Percentiles rank a stretch among this genome's conserved stretches.
Conservation (phyloP, 805 yeast species). For the Ogataea parapolymorpha region DNA sequence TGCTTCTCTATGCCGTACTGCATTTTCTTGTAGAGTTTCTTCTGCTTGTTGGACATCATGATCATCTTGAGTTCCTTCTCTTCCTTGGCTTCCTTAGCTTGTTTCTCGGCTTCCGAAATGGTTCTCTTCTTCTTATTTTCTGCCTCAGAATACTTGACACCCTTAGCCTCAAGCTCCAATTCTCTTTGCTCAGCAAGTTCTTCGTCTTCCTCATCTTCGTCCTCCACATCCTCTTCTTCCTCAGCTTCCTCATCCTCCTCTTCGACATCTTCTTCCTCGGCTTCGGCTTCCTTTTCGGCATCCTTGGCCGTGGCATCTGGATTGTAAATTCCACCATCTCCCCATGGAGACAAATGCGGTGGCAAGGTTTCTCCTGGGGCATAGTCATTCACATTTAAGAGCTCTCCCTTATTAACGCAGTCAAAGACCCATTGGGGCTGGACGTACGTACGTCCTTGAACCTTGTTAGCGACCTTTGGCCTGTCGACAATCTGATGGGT, state of each 20-base stretch:
- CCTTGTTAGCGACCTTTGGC: conserved; percentile 72
- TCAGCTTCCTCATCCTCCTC: conserved; percentile 51
- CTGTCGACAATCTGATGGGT: conserved; percentile 96
- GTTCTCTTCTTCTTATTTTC: conserved; percentile 38
- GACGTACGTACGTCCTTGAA: conserved; percentile 87
- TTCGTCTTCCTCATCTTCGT: conserved; percentile 48
- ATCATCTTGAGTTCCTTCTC: conserved; percentile 91
- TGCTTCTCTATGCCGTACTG: conserved; percentile 85
- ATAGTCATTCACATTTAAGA: conserved; percentile 75
- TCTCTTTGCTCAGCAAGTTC: conserved; percentile 70
- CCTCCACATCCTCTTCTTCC: conserved; percentile 53
- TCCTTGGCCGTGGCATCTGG: conserved; percentile 64
- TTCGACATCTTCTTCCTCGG: conserved; percentile 47
- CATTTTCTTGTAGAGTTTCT: conserved; percentile 91
- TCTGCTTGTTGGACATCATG: conserved; percentile 97
- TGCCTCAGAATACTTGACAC: conserved; percentile 70
- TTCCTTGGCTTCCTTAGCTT: conserved; percentile 50
- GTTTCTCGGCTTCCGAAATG: conserved; percentile 42
- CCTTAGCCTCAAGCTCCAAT: conserved; percentile 86
- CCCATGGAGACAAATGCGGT: conserved; percentile 99
- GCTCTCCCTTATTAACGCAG: conserved; percentile 70
- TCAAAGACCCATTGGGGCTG: conserved; percentile 99
- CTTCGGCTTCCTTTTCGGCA: conserved; percentile 49
- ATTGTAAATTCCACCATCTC: conserved; percentile 87
- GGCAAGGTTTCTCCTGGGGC: conserved; percentile 95